Evolutionary conservation across 2,329 filamentous ascomycete genomes (phyloP).

Genomic region (Aschersonia sp.): DNA sequence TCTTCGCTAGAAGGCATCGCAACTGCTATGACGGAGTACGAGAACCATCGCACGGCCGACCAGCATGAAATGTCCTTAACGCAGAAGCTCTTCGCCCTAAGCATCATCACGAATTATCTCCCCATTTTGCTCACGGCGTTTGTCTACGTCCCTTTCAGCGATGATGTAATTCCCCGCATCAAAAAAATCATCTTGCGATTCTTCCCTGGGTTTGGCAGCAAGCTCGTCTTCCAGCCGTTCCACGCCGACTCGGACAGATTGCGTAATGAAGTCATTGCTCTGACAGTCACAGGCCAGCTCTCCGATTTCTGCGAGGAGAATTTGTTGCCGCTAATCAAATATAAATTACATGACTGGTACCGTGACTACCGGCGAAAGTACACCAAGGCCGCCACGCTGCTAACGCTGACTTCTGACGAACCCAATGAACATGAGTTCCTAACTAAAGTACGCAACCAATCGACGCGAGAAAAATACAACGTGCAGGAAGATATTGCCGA

Average conservation of each 20-base stretch:
- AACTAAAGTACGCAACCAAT: constrained; percentile 47
- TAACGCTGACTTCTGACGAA: constrained; percentile 36
- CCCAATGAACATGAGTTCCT: constrained; percentile 51
- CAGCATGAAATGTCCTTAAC: constrained; percentile 55
- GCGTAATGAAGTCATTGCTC: constrained; percentile 59
- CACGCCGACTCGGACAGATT: constrained; percentile 50
- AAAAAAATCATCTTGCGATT: constrained; percentile 43
- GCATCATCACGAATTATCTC: constrained; percentile 69
- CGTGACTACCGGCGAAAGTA: constrained; percentile 19
- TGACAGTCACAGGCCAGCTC: constrained; percentile 58
- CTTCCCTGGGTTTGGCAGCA: constrained; percentile 21
- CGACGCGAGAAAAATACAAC: constrained; percentile 53
- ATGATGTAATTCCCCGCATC: constrained; percentile 50
- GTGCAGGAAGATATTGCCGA: constrained; percentile 60
- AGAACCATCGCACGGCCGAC: constrained; percentile 62
- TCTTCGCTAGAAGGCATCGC: constrained; percentile 48
- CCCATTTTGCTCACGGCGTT: constrained; percentile 65
- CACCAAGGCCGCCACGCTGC: constrained; percentile 26
- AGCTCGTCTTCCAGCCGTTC: constrained; percentile 42
- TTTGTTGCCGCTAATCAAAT: constrained; percentile 53
- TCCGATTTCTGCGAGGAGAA: constrained; percentile 60
- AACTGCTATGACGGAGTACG: constrained; percentile 48
- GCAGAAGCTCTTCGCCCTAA: constrained; percentile 62
- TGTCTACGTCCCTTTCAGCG: constrained; percentile 63
- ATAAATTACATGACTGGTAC: constrained; percentile 34